phyloP scores from a whole-genome alignment of 768 basidiomycete genomes.

The Pulveroboletus sp. region DNA sequence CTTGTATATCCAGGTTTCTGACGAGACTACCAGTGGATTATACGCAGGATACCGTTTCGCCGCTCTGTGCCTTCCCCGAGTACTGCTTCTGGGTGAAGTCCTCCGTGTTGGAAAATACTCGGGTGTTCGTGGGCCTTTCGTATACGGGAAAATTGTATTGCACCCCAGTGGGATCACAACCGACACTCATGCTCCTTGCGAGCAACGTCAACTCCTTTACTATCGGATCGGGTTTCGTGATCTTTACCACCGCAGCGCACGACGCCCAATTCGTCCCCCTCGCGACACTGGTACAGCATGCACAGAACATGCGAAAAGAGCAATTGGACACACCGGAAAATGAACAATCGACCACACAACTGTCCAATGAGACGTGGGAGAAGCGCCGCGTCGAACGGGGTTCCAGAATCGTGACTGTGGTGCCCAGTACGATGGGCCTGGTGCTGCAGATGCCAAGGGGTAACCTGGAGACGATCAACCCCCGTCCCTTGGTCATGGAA shows the following conservation, averaged over 20 bases:
- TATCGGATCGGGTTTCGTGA: slow-evolving; percentile 69
- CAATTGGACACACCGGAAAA: slow-evolving; percentile 23
- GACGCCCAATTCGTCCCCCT: slow-evolving; percentile 70
- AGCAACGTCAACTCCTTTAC: slow-evolving; percentile 70
- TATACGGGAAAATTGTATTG: slow-evolving; percentile 64
- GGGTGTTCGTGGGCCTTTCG: slow-evolving; percentile 62
- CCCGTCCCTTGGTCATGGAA: slow-evolving; percentile 85
- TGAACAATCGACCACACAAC: slow-evolving; percentile 12
- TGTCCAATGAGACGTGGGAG: slow-evolving; percentile 47
- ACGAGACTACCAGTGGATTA: slow-evolving; percentile 13
- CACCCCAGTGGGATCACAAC: slow-evolving; percentile 29
- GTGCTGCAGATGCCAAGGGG: slow-evolving; percentile 98
- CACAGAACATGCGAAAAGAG: slow-evolving; percentile 12
- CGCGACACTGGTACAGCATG: slow-evolving; percentile 9
- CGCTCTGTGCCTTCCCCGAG: slow-evolving; percentile 48
- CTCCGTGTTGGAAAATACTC: slow-evolving; percentile 10
- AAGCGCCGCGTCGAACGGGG: slow-evolving; percentile 86
- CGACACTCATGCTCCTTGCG: slow-evolving; percentile 38
- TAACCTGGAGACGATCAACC: slow-evolving; percentile 94
- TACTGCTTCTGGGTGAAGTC: slow-evolving; percentile 53
- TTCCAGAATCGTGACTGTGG: slow-evolving; percentile 81
- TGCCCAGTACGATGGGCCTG: slow-evolving; percentile 84
- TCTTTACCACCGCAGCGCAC: slow-evolving; percentile 83
- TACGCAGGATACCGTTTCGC: slow-evolving; percentile 16
- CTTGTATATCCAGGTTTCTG: slow-evolving; percentile 6